These are phyloP conservation scores for Fraxinus paxiana DNA, from an alignment of 305 asterid species.

Conservation along the genomic window DNA sequence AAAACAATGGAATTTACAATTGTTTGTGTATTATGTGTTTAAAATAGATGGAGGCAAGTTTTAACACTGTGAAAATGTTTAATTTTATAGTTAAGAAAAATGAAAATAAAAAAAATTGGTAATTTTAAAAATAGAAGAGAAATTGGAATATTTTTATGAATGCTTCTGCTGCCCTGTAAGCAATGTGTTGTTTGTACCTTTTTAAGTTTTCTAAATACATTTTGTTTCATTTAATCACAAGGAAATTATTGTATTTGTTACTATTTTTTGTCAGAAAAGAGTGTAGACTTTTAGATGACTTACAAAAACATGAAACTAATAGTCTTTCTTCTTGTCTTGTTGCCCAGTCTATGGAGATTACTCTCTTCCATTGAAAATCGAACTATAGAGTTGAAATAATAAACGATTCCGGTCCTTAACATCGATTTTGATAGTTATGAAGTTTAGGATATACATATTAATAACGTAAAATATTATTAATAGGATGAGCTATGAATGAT, in stretches of 20 bases:
- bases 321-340: background rate
- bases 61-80: no score
- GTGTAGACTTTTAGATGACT: background rate
- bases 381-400: background rate
- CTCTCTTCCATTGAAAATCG: background rate
- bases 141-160: background rate
- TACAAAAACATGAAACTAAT: background rate
- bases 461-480: background rate
- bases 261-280: background rate
- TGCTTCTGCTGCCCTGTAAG: constrained; percentile 28
- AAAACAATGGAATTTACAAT: no score
- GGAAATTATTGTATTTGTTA: constrained; percentile 15
- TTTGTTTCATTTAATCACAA: constrained; percentile 29
- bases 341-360: background rate
- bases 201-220: background rate
- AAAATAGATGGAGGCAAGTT: no score
- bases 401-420: background rate
- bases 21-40: no score
- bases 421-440: background rate
- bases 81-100: no score
- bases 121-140: no score
- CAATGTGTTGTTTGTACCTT: constrained; percentile 25
- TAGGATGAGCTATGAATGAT: background rate
- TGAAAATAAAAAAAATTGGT: no score
- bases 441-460: background rate